Percentiles rank a stretch among this genome's conserved stretches.
Evolutionary conservation across 1,284 basidiomycete genomes (phyloP).

Genomic region (Ceratobasidium sp.): DNA sequence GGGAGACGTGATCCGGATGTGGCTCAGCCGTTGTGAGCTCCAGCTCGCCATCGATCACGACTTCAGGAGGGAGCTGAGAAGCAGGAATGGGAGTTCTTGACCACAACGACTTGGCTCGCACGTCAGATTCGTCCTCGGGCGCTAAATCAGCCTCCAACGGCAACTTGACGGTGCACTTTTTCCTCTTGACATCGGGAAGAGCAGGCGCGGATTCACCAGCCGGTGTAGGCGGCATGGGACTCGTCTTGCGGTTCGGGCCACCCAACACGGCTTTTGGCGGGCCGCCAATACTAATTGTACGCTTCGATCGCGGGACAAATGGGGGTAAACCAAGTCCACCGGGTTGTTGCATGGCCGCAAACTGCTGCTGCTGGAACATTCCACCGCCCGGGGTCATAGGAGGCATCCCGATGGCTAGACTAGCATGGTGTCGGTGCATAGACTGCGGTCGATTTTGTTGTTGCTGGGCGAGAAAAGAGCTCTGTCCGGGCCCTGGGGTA

Average conservation of each 20-base stretch:
- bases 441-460: constrained; percentile 2
- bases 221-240: constrained; percentile 58
- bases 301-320: constrained; percentile 56
- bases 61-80: constrained; percentile 49
- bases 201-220: constrained; percentile 41
- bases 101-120: constrained; percentile 54
- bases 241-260: constrained; percentile 71
- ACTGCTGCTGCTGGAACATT: constrained; percentile 31
- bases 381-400: constrained; percentile 24
- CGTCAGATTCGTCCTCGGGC: constrained; percentile 31
- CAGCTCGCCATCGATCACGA: constrained; percentile 53
- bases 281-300: constrained; percentile 71
- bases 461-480: constrained; percentile 27
- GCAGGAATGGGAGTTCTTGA: constrained; percentile 63
- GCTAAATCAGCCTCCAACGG: constrained; percentile 65
- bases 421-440: constrained; percentile 36
- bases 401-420: constrained; percentile 34
- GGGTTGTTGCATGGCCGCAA: constrained; percentile 18
- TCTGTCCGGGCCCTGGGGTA: constrained; percentile 20
- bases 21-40: constrained; percentile 60
- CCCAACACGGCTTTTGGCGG: constrained; percentile 81
- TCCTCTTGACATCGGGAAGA: constrained; percentile 55
- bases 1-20: constrained; percentile 65
- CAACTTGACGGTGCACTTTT: constrained; percentile 72
- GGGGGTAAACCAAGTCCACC: constrained; percentile 22